These are phyloP conservation scores for Golubevia sp. DNA, from an alignment of 1,284 basidiomycete genomes.

Conservation along the genomic window DNA sequence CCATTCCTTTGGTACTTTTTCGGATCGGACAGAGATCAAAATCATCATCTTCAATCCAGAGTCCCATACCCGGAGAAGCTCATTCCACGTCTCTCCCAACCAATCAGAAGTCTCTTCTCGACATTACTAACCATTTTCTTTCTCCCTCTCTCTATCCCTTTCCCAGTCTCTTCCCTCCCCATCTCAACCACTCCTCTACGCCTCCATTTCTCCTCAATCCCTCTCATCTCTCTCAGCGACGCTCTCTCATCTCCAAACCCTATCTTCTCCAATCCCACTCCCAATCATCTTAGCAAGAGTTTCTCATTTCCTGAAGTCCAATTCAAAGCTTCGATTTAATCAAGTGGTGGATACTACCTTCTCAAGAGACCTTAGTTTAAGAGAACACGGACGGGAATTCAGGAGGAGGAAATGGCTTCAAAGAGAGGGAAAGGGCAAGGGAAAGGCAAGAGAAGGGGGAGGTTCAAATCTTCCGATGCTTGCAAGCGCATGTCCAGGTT, in stretches of 20 bases:
- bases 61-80: too few relatives aligned
- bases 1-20: too few relatives aligned
- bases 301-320: constrained; percentile 51
- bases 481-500: constrained; percentile 94
- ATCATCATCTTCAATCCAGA: too few relatives aligned
- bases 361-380: constrained; percentile 81
- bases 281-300: constrained; percentile 64
- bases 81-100: too few relatives aligned
- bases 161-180: too few relatives aligned
- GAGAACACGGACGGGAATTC: constrained; percentile 84
- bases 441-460: constrained; percentile 59
- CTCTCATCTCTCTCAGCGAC: constrained; percentile 73
- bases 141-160: constrained; percentile 59
- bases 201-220: constrained; percentile 75
- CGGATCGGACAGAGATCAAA: too few relatives aligned
- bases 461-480: constrained; percentile 76
- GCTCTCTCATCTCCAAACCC: constrained; percentile 18
- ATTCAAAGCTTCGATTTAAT: constrained; percentile 69
- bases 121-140: constrained; percentile 65
- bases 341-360: constrained; percentile 92
- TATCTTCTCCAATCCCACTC: constrained; percentile 65
- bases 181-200: constrained; percentile 22
- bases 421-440: constrained; percentile 5
- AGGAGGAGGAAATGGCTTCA: constrained; percentile 68
- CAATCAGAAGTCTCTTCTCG: too few relatives aligned